Evolutionary conservation across 352 stramenopile species (phyloP).

Genomic region (Globisporangium takayamanum): DNA sequence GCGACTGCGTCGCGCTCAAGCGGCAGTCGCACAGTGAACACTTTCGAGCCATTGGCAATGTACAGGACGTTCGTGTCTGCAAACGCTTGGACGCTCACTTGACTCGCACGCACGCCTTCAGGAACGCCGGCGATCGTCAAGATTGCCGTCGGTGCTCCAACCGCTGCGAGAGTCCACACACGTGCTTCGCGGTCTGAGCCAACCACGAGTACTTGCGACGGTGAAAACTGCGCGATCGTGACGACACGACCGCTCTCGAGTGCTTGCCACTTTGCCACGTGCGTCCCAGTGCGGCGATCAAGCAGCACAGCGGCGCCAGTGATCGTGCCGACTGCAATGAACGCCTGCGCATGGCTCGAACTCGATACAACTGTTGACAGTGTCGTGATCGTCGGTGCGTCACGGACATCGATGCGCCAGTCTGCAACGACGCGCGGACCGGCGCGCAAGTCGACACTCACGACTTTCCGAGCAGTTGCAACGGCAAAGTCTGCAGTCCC

Average conservation of each 20-base stretch:
- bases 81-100: constrained; percentile 48
- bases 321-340: constrained; percentile 35
- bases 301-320: constrained; percentile 41
- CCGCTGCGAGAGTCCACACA: constrained; percentile 40
- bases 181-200: constrained; percentile 58
- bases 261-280: constrained; percentile 46
- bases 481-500: constrained; percentile 44
- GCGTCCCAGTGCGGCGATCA: constrained; percentile 46
- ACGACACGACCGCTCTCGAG: constrained; percentile 35
- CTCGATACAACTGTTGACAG: constrained; percentile 30
- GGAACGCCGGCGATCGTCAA: constrained; percentile 53
- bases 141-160: constrained; percentile 22
- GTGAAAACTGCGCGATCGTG: constrained; percentile 49
- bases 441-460: constrained; percentile 40
- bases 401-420: constrained; percentile 44
- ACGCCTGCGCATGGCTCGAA: constrained; percentile 11
- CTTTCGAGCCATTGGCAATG: constrained; percentile 27
- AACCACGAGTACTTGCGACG: constrained; percentile 50
- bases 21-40: constrained; percentile 36
- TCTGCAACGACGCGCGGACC: constrained; percentile 50
- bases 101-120: constrained; percentile 34
- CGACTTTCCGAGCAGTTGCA: constrained; percentile 34
- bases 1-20: constrained; percentile 18
- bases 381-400: constrained; percentile 29
- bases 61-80: constrained; percentile 40